These are phyloP conservation scores for Aspergillus sp. DNA, from an alignment of 2,329 filamentous ascomycete genomes.

Conservation along the genomic window DNA sequence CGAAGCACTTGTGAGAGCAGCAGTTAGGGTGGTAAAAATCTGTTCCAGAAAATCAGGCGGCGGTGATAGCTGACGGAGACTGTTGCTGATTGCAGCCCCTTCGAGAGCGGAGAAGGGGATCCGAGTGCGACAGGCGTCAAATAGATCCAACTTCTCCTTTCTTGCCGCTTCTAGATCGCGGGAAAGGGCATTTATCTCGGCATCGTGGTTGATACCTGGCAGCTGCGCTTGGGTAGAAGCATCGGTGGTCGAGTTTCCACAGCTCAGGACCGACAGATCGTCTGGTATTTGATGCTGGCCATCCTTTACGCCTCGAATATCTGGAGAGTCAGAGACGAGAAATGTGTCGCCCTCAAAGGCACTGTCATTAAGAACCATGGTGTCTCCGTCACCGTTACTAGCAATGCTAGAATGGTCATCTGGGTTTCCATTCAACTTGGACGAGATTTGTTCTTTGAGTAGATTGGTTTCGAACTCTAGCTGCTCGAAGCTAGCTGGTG, in stretches of 20 bases:
- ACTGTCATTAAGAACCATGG: slow-evolving; percentile 25
- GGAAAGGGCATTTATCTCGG: slow-evolving; percentile 25
- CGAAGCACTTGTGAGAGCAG: slow-evolving; percentile 31
- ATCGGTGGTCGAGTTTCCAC: slow-evolving; percentile 7
- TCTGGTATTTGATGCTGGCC: slow-evolving; percentile 9
- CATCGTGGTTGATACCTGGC: slow-evolving; percentile 9
- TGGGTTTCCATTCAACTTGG: neutral
- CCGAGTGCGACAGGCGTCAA: slow-evolving; percentile 33
- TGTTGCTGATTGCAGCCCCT: slow-evolving; percentile 13
- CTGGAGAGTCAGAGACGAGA: slow-evolving; percentile 28
- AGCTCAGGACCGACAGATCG: slow-evolving; percentile 11
- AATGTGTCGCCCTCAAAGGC: slow-evolving; percentile 19
- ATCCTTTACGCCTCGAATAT: slow-evolving; percentile 15
- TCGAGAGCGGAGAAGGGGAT: slow-evolving; percentile 15
- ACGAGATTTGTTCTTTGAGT: slow-evolving; percentile 15
- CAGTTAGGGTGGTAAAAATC: slow-evolving; percentile 31
- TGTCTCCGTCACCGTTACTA: slow-evolving; percentile 16
- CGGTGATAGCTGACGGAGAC: slow-evolving; percentile 26
- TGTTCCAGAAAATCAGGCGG: slow-evolving; percentile 36
- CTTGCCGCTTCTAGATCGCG: slow-evolving; percentile 35
- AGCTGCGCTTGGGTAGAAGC: slow-evolving; percentile 15
- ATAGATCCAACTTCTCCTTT: slow-evolving; percentile 35
- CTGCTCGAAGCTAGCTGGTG: slow-evolving; percentile 12
- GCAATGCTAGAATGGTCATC: neutral
- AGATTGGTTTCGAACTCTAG: slow-evolving; percentile 15